phyloP scores from a whole-genome alignment of 192 early-diverging fungal genomes.

The Phlyctochytrium bullatum region DNA sequence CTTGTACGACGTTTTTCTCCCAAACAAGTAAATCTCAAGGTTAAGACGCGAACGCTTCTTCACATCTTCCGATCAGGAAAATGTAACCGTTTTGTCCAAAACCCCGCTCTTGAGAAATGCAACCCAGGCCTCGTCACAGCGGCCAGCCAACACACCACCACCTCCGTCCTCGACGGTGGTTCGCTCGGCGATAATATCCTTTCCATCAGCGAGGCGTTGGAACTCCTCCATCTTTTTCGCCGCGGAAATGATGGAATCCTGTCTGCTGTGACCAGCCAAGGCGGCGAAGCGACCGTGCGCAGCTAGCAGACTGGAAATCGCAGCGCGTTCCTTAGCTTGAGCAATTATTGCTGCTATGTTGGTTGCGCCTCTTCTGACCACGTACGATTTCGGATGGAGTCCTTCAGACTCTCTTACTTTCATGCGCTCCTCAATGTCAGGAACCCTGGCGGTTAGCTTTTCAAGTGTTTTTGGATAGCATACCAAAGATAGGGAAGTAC shows the following conservation, averaged over 20 bases:
- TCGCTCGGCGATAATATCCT: constrained; percentile 21
- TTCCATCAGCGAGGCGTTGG: constrained; percentile 15
- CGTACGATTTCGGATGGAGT: constrained; percentile 6
- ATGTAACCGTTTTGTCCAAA: neutral
- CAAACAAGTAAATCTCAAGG: no score
- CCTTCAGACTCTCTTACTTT: constrained; percentile 13
- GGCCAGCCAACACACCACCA: neutral
- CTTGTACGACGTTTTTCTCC: no score
- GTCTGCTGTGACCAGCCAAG: constrained; percentile 16
- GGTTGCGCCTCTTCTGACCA: neutral
- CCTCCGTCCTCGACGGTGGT: neutral
- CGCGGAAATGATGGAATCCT: constrained; percentile 14
- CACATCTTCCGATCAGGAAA: no score
- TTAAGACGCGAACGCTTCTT: no score
- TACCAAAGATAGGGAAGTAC: constrained; percentile 21
- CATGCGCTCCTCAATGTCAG: constrained; percentile 10
- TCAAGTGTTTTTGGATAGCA: neutral
- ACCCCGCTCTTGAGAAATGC: neutral
- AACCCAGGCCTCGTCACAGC: neutral
- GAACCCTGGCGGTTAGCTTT: constrained; percentile 9
- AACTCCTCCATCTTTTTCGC: constrained; percentile 17
- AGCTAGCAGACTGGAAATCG: constrained; percentile 7
- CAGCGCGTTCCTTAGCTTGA: constrained; percentile 10
- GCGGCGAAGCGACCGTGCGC: constrained; percentile 4
- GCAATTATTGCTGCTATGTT: constrained; percentile 11